Evolutionary conservation across 148 eudicot species (phyloP), one percentile per base, ranked within the genome.

Genomic region (Diospyros lotus): DNA sequence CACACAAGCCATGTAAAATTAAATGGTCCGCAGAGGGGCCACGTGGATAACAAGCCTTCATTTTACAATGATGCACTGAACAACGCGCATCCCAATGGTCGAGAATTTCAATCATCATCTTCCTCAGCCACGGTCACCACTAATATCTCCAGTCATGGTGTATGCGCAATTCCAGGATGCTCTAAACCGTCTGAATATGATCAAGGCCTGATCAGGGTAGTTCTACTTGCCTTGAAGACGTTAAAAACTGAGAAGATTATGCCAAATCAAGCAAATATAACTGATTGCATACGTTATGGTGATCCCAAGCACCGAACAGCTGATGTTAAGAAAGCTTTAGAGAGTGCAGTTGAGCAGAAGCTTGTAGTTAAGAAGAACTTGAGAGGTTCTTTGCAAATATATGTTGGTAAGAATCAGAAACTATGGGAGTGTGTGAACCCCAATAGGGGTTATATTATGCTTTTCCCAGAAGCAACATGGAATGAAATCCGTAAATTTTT

Each of bases 381-480:
- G 75, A 90, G 90, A 74, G 91, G 92, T 68, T 62, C 87, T 62
- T 44, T 86, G 78, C 89, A 78, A 64, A 63, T 90, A 13, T 94
- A 83, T 78, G 86, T 87, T 77, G 83, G 81, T 28, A 94, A 90
- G 86, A 92, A 89, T 79, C 91, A 92, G 80, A 83, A 64, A 66
- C 45, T 94, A 43, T 89, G 96, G 98, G 76, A 76, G 9, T 90
- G 96, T 58, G 87, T 90, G 63, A 90, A 94, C 83, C 89, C 90
- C 56, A 74, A 89, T 53, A 91, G 87, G 62, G 89, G 88, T 59
- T 83, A 83, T 68, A 79, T 76, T 70, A 87, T 86, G 38, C 77
- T 85, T 38, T 87, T 80, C 74, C 74, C 90, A 13, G 80, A 89
- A 76, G 77, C 78, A 76, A 86, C 75, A 9, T 94, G 98, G 98